Evolutionary conservation across 108 stramenopile genomes (phyloP).

Genomic region (Schizochytrium sp.): DNA sequence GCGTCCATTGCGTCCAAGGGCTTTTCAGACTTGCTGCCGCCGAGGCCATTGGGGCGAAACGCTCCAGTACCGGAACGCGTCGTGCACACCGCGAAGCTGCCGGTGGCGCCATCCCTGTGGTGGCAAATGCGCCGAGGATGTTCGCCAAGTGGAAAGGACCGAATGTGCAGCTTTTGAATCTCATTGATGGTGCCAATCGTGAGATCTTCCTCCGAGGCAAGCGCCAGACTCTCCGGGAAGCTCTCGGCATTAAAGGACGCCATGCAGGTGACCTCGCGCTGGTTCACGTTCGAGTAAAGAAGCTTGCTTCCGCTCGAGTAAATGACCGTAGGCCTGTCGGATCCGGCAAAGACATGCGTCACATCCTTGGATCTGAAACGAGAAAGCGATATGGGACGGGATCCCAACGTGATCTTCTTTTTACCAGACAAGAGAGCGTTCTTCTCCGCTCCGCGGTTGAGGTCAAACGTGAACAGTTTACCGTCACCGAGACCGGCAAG

Average conservation of each 20-base stretch:
- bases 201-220: conserved; percentile 74
- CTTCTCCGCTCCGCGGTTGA: conserved; percentile 33
- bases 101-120: conserved; percentile 35
- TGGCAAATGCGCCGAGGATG: conserved; percentile 77
- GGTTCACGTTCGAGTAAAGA: conserved; percentile 83
- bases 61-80: neutral
- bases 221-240: conserved; percentile 75
- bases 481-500: conserved; percentile 94
- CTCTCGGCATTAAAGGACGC: conserved; percentile 44
- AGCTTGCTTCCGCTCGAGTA: conserved; percentile 78
- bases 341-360: conserved; percentile 81
- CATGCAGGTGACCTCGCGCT: conserved; percentile 45
- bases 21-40: neutral
- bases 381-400: conserved; percentile 78
- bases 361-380: conserved; percentile 41
- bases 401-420: conserved; percentile 84
- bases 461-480: conserved; percentile 67
- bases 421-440: conserved; percentile 52
- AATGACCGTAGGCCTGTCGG: conserved; percentile 91
- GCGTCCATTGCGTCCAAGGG: neutral
- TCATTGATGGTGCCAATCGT: conserved; percentile 89
- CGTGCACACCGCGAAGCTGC: conserved; percentile 12
- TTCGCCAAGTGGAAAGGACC: conserved; percentile 79
- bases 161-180: conserved; percentile 95
- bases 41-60: neutral